A percentile compares a stretch with the other conserved stretches of the same genome.
phyloP scores from a whole-genome alignment of 2,329 filamentous ascomycete genomes.

The Phialophora tarda region DNA sequence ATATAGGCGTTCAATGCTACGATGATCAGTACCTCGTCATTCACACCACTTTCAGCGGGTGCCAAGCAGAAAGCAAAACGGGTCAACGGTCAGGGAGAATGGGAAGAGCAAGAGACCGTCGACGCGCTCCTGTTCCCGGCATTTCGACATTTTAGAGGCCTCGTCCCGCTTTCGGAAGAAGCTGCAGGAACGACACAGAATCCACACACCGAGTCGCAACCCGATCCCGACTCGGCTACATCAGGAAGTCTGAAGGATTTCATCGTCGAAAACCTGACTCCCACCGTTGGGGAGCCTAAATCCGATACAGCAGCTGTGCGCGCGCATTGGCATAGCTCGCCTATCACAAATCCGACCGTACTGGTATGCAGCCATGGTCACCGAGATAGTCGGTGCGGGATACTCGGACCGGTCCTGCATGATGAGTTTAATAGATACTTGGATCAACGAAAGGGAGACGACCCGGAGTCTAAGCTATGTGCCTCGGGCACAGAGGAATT shows the following conservation, averaged over 20 bases:
- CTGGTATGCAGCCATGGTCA: conserved; percentile 87
- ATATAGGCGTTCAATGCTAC: conserved; percentile 81
- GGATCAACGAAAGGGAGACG: conserved; percentile 8
- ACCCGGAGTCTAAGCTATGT: conserved; percentile 11
- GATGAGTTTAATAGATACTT: conserved; percentile 65
- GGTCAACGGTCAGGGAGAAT: conserved; percentile 37
- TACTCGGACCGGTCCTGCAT: conserved; percentile 75
- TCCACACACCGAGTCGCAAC: not conserved
- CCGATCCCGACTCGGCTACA: conserved; percentile 1
- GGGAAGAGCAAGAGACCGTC: conserved; percentile 49
- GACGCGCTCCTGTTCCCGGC: conserved; percentile 75
- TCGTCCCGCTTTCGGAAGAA: conserved; percentile 47
- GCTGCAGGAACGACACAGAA: not conserved
- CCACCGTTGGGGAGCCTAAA: conserved; percentile 60
- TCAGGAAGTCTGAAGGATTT: conserved; percentile 52
- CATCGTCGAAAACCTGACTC: conserved; percentile 53
- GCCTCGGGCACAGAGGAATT: conserved; percentile 6
- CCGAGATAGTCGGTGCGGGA: conserved; percentile 80
- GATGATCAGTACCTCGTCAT: conserved; percentile 76
- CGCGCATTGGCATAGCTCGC: conserved; percentile 53
- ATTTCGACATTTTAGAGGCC: conserved; percentile 76
- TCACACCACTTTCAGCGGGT: conserved; percentile 47
- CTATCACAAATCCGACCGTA: conserved; percentile 56
- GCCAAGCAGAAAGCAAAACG: conserved; percentile 30
- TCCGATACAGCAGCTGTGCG: conserved; percentile 59